Evolutionary conservation across 208 protist genomes (phyloP).

Genomic region (Angomonas deanei): DNA sequence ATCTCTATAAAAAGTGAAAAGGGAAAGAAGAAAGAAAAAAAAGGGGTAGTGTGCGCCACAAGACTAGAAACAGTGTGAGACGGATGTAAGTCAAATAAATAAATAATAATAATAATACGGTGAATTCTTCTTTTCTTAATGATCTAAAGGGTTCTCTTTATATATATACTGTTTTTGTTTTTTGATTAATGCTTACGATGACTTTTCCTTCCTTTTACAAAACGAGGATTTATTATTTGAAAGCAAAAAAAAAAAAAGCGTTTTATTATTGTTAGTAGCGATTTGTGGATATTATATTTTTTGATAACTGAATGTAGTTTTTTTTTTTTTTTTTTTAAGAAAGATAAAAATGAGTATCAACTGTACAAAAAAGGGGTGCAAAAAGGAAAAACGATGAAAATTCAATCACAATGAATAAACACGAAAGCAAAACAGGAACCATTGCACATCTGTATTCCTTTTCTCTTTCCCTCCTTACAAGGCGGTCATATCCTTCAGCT

Average conservation of each 20-base stretch:
- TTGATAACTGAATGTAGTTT: not conserved
- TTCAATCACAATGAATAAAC: not conserved
- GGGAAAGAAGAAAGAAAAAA: too few species aligned
- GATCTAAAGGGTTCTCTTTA: not conserved
- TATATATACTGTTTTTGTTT: not conserved
- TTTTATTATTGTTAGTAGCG: not conserved
- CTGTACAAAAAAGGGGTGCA: not conserved
- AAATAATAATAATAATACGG: not conserved
- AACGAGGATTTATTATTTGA: not conserved
- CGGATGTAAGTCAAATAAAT: too few species aligned
- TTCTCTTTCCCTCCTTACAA: not conserved
- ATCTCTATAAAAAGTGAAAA: too few species aligned
- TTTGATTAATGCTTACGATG: too few species aligned
- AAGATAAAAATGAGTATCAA: not conserved
- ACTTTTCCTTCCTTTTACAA: too few species aligned
- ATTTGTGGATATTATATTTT: not conserved
- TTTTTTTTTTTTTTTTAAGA: not conserved
- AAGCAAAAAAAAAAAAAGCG: not conserved
- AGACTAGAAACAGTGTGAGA: too few species aligned
- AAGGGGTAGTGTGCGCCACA: too few species aligned
- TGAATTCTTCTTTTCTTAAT: not conserved
- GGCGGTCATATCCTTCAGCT: not conserved
- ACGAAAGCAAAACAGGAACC: not conserved
- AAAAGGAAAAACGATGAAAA: not conserved
- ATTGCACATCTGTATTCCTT: not conserved